phyloP scores from a whole-genome alignment of 2,329 filamentous ascomycete species.

The Fusarium austroafricanum region DNA sequence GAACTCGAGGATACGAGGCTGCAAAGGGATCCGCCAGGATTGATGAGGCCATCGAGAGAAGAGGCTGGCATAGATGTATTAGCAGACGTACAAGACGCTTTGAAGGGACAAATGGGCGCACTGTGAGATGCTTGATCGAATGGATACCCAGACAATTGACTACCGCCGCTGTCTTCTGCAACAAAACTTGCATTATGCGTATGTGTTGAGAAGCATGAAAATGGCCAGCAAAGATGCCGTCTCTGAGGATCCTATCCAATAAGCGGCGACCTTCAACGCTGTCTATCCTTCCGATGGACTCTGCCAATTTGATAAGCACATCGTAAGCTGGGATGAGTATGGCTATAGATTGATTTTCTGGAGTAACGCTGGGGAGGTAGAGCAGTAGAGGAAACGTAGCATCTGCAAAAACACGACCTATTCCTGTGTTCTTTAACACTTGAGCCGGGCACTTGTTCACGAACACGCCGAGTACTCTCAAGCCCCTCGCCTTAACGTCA shows the following conservation, averaged over 20 bases:
- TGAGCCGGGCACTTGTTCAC: slow-evolving; percentile 63
- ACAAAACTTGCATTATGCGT: slow-evolving; percentile 66
- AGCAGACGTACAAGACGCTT: slow-evolving; percentile 2
- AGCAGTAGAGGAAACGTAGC: slow-evolving; percentile 78
- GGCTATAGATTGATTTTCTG: slow-evolving; percentile 73
- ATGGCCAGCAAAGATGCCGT: slow-evolving; percentile 66
- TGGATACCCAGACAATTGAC: slow-evolving; percentile 70
- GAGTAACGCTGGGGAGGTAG: slow-evolving; percentile 81
- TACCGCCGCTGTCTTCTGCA: slow-evolving; percentile 61
- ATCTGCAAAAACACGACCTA: slow-evolving; percentile 75
- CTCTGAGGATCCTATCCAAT: slow-evolving; percentile 66
- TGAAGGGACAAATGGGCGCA: slow-evolving; percentile 45
- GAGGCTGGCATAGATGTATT: slow-evolving; percentile 58
- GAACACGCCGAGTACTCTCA: slow-evolving; percentile 65
- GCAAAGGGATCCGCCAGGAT: slow-evolving; percentile 78
- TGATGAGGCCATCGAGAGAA: slow-evolving; percentile 74
- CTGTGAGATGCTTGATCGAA: slow-evolving; percentile 75
- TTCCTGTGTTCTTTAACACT: slow-evolving; percentile 71
- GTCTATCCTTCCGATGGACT: slow-evolving; percentile 44
- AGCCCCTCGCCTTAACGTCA: slow-evolving; percentile 65
- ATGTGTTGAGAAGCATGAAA: slow-evolving; percentile 70
- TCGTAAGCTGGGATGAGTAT: slow-evolving; percentile 75
- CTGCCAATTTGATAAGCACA: slow-evolving; percentile 70
- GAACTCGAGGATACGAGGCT: slow-evolving; percentile 62
- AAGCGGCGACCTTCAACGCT: slow-evolving; percentile 50